Percentiles rank a stretch among this genome's conserved stretches.
Evolutionary conservation across 2,329 filamentous ascomycete species (phyloP).

Genomic region (Cladophialophora exuberans): DNA sequence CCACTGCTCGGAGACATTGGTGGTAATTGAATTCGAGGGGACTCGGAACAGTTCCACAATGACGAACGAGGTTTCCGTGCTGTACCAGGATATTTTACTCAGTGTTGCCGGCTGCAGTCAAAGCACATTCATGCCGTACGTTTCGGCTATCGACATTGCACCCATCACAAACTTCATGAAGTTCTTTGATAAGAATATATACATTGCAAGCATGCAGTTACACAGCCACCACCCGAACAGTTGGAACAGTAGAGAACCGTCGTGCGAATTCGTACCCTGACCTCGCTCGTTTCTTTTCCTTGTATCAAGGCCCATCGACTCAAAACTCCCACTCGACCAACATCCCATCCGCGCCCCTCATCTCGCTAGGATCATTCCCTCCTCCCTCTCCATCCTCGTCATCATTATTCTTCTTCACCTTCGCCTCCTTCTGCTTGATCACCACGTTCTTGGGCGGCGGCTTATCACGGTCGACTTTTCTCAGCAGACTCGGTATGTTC

Average conservation of each 20-base stretch:
- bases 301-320: too few relatives aligned
- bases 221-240: background rate
- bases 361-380: conserved; percentile 11
- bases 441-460: conserved; percentile 29
- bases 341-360: conserved; percentile 33
- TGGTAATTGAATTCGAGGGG: too few relatives aligned
- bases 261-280: background rate
- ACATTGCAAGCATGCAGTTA: background rate
- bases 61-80: too few relatives aligned
- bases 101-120: too few relatives aligned
- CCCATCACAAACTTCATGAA: background rate
- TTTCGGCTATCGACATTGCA: too few relatives aligned
- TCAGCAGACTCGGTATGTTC: conserved; percentile 33
- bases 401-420: conserved; percentile 19
- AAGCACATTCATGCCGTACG: too few relatives aligned
- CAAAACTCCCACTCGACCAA: conserved; percentile 33
- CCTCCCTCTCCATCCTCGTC: conserved; percentile 24
- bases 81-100: too few relatives aligned
- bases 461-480: conserved; percentile 32
- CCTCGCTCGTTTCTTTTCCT: too few relatives aligned
- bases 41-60: too few relatives aligned
- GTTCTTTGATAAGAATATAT: too few relatives aligned
- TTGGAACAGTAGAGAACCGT: background rate
- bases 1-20: too few relatives aligned
- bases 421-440: conserved; percentile 32